phyloP scores from a whole-genome alignment of 2,329 filamentous ascomycete genomes.

The Ophiostoma perfectum region DNA sequence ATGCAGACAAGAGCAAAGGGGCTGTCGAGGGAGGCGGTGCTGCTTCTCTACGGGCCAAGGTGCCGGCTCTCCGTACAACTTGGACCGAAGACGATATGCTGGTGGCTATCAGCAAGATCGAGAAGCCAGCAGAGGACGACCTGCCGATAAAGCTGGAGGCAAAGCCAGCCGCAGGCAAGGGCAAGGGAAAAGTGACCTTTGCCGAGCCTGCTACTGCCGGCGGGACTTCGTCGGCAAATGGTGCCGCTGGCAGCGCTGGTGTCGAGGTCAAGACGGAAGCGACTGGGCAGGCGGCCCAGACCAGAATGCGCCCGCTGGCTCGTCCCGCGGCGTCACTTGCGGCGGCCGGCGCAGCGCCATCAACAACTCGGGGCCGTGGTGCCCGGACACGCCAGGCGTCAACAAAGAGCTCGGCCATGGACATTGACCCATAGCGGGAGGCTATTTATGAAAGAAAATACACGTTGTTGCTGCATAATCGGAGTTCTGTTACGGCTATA shows the following conservation, averaged over 20 bases:
- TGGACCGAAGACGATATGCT: constrained; percentile 44
- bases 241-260: neutral
- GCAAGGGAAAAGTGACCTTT: constrained; percentile 20
- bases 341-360: neutral
- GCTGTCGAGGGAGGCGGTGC: constrained; percentile 22
- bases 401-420: constrained; percentile 17
- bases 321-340: constrained; percentile 28
- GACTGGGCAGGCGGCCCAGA: constrained; percentile 11
- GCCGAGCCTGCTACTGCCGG: neutral
- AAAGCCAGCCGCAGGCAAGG: constrained; percentile 22
- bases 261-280: constrained; percentile 21
- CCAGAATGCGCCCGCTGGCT: constrained; percentile 18
- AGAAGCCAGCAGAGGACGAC: constrained; percentile 12
- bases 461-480: neutral
- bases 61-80: constrained; percentile 37
- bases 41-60: constrained; percentile 34
- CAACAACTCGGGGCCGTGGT: constrained; percentile 16
- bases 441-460: neutral
- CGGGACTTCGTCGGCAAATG: neutral
- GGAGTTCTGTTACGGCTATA: neutral
- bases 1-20: constrained; percentile 30
- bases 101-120: constrained; percentile 43
- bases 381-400: constrained; percentile 19
- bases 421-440: constrained; percentile 19
- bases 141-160: neutral